phyloP scores from a whole-genome alignment of 1,139 yeast species.

The Fermentozyma sake region DNA sequence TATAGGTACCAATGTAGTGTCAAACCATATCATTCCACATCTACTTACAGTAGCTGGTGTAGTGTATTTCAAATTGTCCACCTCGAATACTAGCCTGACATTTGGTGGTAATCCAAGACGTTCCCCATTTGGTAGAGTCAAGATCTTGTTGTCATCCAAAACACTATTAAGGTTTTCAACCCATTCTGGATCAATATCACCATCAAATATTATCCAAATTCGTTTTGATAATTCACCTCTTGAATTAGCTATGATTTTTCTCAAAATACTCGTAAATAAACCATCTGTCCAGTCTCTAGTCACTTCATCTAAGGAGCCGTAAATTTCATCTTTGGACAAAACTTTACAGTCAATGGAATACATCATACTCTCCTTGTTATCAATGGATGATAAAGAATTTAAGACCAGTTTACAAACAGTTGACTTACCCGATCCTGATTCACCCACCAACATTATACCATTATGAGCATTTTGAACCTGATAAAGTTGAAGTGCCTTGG shows the following conservation, averaged over 20 bases:
- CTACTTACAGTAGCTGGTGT: slow-evolving; percentile 93
- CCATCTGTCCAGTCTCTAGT: slow-evolving; percentile 97
- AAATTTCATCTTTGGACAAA: slow-evolving; percentile 58
- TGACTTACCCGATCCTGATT: slow-evolving; percentile 74
- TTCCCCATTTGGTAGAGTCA: slow-evolving; percentile 90
- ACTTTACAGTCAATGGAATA: slow-evolving; percentile 73
- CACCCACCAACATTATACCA: slow-evolving; percentile 81
- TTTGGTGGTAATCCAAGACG: slow-evolving; percentile 64
- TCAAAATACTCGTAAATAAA: slow-evolving; percentile 61
- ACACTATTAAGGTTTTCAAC: slow-evolving; percentile 89
- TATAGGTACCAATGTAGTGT: slow-evolving; percentile 21
- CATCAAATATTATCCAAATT: slow-evolving; percentile 85
- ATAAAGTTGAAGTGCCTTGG: slow-evolving; percentile 59
- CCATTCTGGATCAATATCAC: slow-evolving; percentile 94
- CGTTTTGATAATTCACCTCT: slow-evolving; percentile 55
- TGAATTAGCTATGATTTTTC: slow-evolving; percentile 54
- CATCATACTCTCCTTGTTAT: slow-evolving; percentile 30
- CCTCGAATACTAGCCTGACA: slow-evolving; percentile 72
- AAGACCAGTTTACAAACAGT: slow-evolving; percentile 48
- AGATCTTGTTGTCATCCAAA: slow-evolving; percentile 76
- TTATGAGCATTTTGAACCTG: slow-evolving; percentile 65
- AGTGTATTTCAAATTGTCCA: slow-evolving; percentile 57
- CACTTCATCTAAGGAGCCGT: slow-evolving; percentile 66
- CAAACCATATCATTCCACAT: slow-evolving; percentile 86
- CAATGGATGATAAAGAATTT: slow-evolving; percentile 35